Evolutionary conservation across 2,329 filamentous ascomycete species (phyloP).

Genomic region (Penicillium italicum): DNA sequence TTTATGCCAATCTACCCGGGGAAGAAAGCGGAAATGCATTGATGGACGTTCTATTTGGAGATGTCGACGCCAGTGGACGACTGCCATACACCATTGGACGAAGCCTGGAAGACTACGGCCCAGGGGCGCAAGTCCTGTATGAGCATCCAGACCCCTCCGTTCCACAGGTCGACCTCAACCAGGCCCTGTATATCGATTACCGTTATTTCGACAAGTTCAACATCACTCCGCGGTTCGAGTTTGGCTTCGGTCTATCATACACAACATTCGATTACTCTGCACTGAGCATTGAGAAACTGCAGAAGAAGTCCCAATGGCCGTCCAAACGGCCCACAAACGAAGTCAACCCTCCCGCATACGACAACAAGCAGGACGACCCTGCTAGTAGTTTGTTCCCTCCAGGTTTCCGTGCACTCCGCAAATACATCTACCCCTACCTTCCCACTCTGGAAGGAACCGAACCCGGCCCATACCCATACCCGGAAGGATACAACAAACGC

Average conservation of each 20-base stretch:
- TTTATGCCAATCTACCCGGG: constrained; percentile 81
- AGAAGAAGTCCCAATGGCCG: constrained; percentile 49
- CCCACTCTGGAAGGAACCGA: constrained; percentile 48
- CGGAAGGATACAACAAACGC: constrained; percentile 51
- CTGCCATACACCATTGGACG: constrained; percentile 85
- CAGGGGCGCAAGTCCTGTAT: constrained; percentile 65
- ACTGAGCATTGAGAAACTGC: constrained; percentile 47
- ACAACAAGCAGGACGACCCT: constrained; percentile 53
- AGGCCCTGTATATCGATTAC: constrained; percentile 86
- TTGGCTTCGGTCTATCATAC: constrained; percentile 82
- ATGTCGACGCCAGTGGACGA: constrained; percentile 73
- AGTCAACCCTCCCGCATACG: constrained; percentile 53
- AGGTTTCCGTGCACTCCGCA: constrained; percentile 59
- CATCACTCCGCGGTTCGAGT: constrained; percentile 75
- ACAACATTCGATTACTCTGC: constrained; percentile 65
- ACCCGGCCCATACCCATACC: constrained; percentile 49
- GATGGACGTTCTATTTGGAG: constrained; percentile 73
- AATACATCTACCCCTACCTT: constrained; percentile 73
- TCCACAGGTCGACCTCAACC: constrained; percentile 77
- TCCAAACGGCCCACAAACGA: constrained; percentile 40
- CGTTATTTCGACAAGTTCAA: constrained; percentile 76
- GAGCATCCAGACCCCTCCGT: constrained; percentile 60
- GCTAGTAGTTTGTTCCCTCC: constrained; percentile 59
- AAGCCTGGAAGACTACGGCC: constrained; percentile 70
- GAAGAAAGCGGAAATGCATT: constrained; percentile 83